phyloP scores from a whole-genome alignment of 495 filamentous ascomycete species.

The Aspergillus nanangensis region DNA sequence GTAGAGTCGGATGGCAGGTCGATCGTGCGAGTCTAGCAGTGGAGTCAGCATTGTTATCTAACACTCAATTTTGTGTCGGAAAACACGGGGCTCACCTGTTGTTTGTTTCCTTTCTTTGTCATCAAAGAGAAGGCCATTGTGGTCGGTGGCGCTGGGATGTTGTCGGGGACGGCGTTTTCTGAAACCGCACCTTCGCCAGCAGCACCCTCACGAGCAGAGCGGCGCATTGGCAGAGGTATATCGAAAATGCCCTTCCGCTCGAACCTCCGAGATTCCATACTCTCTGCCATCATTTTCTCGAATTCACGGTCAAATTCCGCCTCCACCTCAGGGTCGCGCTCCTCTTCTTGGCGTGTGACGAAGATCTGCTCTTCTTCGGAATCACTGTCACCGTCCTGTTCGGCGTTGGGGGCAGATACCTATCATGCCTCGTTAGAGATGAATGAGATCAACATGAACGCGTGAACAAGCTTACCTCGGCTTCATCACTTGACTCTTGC shows the following conservation, averaged over 20 bases:
- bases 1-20: conserved; percentile 91
- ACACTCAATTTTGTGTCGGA: too few relatives aligned
- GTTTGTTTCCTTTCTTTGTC: conserved; percentile 93
- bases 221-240: conserved; percentile 84
- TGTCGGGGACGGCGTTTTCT: conserved; percentile 33
- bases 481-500: conserved; percentile 55
- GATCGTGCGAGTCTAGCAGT: conserved; percentile 82
- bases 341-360: conserved; percentile 83
- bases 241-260: conserved; percentile 93
- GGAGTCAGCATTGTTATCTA: background rate
- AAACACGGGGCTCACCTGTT: conserved; percentile 68
- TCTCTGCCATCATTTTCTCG: conserved; percentile 98
- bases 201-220: conserved; percentile 58
- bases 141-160: conserved; percentile 35
- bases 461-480: conserved; percentile 34
- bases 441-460: too few relatives aligned
- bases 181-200: conserved; percentile 15
- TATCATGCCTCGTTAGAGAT: too few relatives aligned
- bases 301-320: conserved; percentile 98
- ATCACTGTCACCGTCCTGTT: conserved; percentile 43
- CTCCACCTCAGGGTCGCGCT: conserved; percentile 88
- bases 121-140: conserved; percentile 95
- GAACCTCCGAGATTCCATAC: conserved; percentile 86
- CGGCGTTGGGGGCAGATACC: conserved; percentile 49
- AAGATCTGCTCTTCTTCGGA: conserved; percentile 82